Conservation (phyloP, 2,329 filamentous ascomycete genomes). For the Aspergillus piperis region DNA sequence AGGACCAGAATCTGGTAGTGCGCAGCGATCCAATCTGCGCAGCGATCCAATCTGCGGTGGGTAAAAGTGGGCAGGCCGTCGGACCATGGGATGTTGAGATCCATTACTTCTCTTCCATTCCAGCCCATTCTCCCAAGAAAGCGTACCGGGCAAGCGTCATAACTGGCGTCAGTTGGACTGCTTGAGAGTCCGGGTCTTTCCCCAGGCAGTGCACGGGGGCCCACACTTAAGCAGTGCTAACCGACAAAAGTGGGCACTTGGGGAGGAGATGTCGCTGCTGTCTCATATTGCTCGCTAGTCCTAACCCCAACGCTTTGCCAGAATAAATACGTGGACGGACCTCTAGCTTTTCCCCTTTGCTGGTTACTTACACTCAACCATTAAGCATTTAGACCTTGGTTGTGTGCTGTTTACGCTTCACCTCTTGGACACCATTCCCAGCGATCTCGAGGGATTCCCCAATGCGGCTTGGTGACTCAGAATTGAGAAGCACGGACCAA, state of each 20-base stretch:
- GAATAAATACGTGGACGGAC: not conserved
- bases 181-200: not conserved
- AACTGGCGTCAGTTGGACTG: slow-evolving; percentile 1
- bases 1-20: not conserved
- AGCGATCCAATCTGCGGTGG: not conserved
- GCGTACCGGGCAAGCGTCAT: not conserved
- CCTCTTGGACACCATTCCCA: not conserved
- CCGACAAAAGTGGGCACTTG: slow-evolving; percentile 1
- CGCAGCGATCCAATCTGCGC: not conserved
- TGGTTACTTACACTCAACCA: not conserved
- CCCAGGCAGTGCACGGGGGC: slow-evolving; percentile 3
- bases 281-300: not conserved
- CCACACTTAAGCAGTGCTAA: not conserved
- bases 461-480: slow-evolving; percentile 16
- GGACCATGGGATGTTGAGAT: not conserved
- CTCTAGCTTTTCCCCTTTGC: not conserved
- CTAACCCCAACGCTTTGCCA: slow-evolving; percentile 3
- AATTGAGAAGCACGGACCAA: slow-evolving; percentile 15
- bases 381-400: not conserved
- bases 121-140: not conserved
- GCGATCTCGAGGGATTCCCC: not conserved
- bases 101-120: not conserved
- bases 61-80: not conserved
- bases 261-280: slow-evolving; percentile 3
- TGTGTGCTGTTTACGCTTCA: not conserved